Conservation (phyloP, 352 stramenopile species). For the Pythium biforme region DNA sequence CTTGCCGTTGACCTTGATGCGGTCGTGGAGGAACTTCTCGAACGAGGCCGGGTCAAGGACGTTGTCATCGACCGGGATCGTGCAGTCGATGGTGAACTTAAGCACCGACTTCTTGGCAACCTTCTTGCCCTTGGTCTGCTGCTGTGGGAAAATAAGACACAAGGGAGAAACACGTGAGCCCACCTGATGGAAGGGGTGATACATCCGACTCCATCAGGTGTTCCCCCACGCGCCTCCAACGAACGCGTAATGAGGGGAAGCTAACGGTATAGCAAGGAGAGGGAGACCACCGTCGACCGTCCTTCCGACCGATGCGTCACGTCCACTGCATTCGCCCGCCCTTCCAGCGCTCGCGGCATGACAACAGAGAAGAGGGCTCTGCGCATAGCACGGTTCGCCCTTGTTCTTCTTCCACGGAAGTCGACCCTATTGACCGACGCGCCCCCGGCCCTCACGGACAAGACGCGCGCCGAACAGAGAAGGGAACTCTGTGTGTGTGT, state of each 20-base stretch:
- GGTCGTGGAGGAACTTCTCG: conserved; percentile 99
- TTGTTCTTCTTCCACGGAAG: conserved; percentile 14
- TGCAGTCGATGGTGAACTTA: conserved; percentile 95
- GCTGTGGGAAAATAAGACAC: conserved; percentile 32
- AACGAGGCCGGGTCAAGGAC: conserved; percentile 98
- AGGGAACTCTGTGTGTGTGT: conserved; percentile 77
- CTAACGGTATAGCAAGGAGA: conserved; percentile 4
- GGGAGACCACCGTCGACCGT: neutral
- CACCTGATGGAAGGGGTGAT: neutral
- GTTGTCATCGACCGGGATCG: conserved; percentile 97
- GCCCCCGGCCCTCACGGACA: neutral
- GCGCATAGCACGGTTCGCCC: conserved; percentile 15
- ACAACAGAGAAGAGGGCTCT: conserved; percentile 46
- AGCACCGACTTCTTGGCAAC: conserved; percentile 88
- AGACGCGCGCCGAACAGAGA: conserved; percentile 57
- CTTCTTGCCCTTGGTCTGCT: conserved; percentile 78
- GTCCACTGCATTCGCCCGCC: conserved; percentile 5
- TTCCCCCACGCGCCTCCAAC: neutral
- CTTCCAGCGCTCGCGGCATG: conserved; percentile 24
- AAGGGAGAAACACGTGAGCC: conserved; percentile 4
- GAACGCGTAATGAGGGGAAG: neutral
- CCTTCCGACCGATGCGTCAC: neutral
- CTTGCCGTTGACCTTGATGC: conserved; percentile 99
- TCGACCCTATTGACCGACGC: conserved; percentile 28
- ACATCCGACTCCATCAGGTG: conserved; percentile 1